Evolutionary conservation across 2,329 filamentous ascomycete genomes (phyloP).

Genomic region (Diaporthe australafricana): DNA sequence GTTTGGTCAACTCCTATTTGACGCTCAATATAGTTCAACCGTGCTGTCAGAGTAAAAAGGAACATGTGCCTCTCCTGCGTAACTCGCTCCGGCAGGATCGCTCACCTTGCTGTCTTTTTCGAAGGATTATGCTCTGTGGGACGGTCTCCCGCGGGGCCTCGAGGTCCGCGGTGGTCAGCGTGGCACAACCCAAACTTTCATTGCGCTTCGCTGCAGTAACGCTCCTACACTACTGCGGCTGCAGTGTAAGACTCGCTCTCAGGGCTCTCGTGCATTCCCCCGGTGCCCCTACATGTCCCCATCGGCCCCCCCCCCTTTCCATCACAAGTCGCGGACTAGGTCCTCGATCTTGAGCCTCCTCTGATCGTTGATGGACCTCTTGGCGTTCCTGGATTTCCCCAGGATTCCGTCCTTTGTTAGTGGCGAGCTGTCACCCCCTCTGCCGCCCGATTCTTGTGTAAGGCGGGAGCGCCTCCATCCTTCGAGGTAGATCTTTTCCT

Average conservation of each 20-base stretch:
- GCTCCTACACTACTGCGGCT: conserved; percentile 14
- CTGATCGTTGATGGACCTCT: conserved; percentile 15
- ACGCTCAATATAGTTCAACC: background rate
- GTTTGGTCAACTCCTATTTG: background rate
- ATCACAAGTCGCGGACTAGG: background rate
- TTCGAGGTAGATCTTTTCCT: conserved; percentile 1
- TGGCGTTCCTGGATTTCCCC: conserved; percentile 22
- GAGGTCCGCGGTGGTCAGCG: conserved; percentile 7
- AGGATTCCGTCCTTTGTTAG: background rate
- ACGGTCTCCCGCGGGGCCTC: background rate
- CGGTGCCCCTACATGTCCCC: conserved; percentile 2
- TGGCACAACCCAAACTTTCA: conserved; percentile 3
- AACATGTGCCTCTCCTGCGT: conserved; percentile 7
- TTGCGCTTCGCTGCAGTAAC: conserved; percentile 10
- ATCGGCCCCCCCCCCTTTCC: background rate
- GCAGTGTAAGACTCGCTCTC: background rate
- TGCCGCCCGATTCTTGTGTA: background rate
- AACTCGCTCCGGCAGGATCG: conserved; percentile 1
- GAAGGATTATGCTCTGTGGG: background rate
- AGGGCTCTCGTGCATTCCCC: background rate
- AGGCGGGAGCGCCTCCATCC: conserved; percentile 9
- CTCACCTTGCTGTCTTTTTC: background rate
- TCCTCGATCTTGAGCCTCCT: conserved; percentile 14
- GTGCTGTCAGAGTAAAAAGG: background rate
- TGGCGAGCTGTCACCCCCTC: background rate